Conservation (phyloP, 2,329 filamentous ascomycete species). For the Aspergillus unguis region DNA sequence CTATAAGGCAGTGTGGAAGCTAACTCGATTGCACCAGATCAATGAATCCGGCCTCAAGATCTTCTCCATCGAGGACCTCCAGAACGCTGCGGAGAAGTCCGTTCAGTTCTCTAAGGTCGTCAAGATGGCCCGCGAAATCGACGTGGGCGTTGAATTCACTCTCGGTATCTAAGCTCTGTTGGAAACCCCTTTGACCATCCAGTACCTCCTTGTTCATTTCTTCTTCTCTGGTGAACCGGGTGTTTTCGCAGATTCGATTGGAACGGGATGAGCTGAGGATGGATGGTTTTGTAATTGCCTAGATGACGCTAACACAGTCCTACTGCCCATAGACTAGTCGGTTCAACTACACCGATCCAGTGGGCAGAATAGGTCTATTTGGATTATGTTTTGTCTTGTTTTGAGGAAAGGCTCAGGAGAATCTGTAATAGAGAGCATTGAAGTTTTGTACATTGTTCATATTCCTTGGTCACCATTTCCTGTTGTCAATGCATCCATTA, state of each 20-base stretch:
- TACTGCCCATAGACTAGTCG: constrained; percentile 14
- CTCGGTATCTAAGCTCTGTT: constrained; percentile 72
- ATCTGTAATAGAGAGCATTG: constrained; percentile 24
- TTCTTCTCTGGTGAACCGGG: constrained; percentile 8
- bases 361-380: constrained; percentile 12
- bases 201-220: constrained; percentile 7
- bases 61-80: constrained; percentile 98
- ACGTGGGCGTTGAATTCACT: constrained; percentile 93
- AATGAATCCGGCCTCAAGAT: constrained; percentile 99
- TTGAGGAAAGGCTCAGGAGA: constrained; percentile 9
- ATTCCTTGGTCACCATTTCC: constrained; percentile 14
- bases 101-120: constrained; percentile 99
- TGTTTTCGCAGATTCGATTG: constrained; percentile 10
- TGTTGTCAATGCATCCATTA: constrained; percentile 12
- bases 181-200: constrained; percentile 9
- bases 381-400: constrained; percentile 6
- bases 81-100: constrained; percentile 94
- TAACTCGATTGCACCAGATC: constrained; percentile 51
- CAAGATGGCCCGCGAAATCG: constrained; percentile 96
- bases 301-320: constrained; percentile 15
- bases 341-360: constrained; percentile 8
- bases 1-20: not conserved
- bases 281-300: constrained; percentile 8
- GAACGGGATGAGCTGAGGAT: constrained; percentile 6
- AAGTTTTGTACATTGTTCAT: constrained; percentile 24